Conservation (phyloP, 73 alveolate species). For the Diophrys sp. region DNA sequence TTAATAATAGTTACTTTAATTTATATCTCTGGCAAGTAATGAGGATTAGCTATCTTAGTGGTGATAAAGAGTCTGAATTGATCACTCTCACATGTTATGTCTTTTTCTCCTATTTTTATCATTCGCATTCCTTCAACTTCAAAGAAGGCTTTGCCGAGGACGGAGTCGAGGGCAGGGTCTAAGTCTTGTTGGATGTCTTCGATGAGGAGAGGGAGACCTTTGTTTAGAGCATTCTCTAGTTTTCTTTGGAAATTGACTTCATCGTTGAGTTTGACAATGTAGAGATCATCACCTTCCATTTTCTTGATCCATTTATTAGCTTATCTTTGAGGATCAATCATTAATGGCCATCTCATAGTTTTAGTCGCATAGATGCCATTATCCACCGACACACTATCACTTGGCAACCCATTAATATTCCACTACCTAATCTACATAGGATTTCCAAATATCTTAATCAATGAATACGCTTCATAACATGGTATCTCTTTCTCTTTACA, state of each 20-base stretch:
- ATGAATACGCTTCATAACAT: slow-evolving; percentile 56
- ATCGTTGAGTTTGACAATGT: slow-evolving; percentile 33
- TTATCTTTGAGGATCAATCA: slow-evolving; percentile 96
- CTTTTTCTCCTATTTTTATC: slow-evolving; percentile 82
- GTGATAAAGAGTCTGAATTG: slow-evolving; percentile 97
- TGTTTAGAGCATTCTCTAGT: slow-evolving; percentile 39
- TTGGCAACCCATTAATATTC: slow-evolving; percentile 91
- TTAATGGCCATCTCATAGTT: slow-evolving; percentile 87
- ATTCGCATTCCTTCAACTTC: slow-evolving; percentile 29
- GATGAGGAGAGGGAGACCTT: slow-evolving; percentile 65
- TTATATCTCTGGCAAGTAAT: slow-evolving; percentile 98
- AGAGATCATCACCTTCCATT: slow-evolving; percentile 64
- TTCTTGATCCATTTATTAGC: slow-evolving; percentile 94
- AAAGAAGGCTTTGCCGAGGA: slow-evolving; percentile 72
- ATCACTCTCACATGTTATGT: slow-evolving; percentile 93
- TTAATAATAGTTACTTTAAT: slow-evolving; percentile 98
- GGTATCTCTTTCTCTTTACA: slow-evolving; percentile 54
- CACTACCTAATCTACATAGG: slow-evolving; percentile 96
- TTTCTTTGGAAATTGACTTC: slow-evolving; percentile 22
- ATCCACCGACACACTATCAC: slow-evolving; percentile 94
- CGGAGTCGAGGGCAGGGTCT: slow-evolving; percentile 99
- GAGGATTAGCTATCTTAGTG: slow-evolving; percentile 99
- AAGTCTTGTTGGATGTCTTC: slow-evolving; percentile 96
- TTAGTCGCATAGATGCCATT: slow-evolving; percentile 85
- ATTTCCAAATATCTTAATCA: slow-evolving; percentile 79